Conservation (phyloP, 176 grass and related monocot species). For the Cymbopogon citratus region DNA sequence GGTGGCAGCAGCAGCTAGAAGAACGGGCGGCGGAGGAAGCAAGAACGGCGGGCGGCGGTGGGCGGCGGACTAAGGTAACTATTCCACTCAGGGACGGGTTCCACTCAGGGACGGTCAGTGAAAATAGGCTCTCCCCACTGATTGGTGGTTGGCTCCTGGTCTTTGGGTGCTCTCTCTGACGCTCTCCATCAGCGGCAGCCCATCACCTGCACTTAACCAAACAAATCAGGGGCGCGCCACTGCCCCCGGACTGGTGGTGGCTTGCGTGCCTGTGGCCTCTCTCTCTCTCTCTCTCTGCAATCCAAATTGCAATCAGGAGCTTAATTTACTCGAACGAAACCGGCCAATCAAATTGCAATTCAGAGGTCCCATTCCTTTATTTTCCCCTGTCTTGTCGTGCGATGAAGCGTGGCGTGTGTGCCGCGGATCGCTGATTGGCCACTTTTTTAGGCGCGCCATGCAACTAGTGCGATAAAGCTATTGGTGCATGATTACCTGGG, state of each 20-base stretch:
- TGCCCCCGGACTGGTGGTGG: not conserved
- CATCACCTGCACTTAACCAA: not conserved
- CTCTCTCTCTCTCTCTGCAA: not conserved
- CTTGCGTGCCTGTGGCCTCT: not conserved
- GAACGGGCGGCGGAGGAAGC: too few species aligned
- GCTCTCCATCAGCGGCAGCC: not conserved
- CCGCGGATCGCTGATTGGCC: conserved; percentile 1
- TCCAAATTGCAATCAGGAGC: not conserved
- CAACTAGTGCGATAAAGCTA: not conserved
- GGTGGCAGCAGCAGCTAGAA: too few species aligned
- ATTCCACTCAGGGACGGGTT: too few species aligned
- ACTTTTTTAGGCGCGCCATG: conserved; percentile 25
- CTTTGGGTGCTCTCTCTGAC: not conserved
- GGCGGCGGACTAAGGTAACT: too few species aligned
- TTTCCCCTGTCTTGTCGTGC: not conserved
- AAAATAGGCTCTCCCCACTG: too few species aligned
- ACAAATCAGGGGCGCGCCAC: not conserved
- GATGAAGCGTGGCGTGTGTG: not conserved
- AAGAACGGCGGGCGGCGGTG: too few species aligned
- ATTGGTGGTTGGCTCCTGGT: conserved; percentile 23
- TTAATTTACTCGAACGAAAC: conserved; percentile 9
- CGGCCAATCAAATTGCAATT: not conserved
- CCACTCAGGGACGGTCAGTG: too few species aligned
- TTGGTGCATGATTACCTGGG: not conserved
- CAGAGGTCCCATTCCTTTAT: not conserved